phyloP scores from a whole-genome alignment of 345 rosid species.

The Brassica incana region DNA sequence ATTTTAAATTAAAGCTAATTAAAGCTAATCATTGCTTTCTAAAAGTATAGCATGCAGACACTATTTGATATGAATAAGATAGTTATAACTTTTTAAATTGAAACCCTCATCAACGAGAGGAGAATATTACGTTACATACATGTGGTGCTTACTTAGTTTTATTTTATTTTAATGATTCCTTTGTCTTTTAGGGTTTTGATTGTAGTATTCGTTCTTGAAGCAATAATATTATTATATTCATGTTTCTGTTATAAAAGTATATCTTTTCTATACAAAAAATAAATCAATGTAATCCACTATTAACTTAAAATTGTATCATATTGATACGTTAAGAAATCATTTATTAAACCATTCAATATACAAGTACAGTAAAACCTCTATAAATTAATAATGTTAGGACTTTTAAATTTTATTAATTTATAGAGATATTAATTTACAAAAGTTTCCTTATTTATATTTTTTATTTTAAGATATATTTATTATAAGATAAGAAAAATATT shows the following conservation, averaged over 20 bases:
- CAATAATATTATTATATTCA: neutral
- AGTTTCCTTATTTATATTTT: too few relatives aligned
- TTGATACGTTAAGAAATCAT: neutral
- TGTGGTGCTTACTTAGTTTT: conserved; percentile 1
- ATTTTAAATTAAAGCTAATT: neutral
- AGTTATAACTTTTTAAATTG: neutral
- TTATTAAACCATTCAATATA: neutral
- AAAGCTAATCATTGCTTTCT: conserved; percentile 23
- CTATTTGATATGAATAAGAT: conserved; percentile 20
- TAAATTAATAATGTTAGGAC: too few relatives aligned
- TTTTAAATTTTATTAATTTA: too few relatives aligned
- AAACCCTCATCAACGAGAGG: conserved; percentile 9
- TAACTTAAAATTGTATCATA: too few relatives aligned
- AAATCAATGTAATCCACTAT: too few relatives aligned
- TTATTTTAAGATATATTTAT: too few relatives aligned
- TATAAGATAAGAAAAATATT: too few relatives aligned
- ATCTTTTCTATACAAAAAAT: too few relatives aligned
- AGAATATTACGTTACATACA: conserved; percentile 33
- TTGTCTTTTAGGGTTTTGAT: conserved; percentile 21
- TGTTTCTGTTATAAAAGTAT: neutral
- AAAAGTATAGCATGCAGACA: conserved; percentile 6
- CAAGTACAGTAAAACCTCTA: too few relatives aligned
- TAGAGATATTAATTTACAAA: too few relatives aligned
- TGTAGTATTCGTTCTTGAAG: neutral
- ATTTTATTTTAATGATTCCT: neutral